phyloP scores from a whole-genome alignment of 1,284 basidiomycete genomes.

The Ustilago vetiveriae region DNA sequence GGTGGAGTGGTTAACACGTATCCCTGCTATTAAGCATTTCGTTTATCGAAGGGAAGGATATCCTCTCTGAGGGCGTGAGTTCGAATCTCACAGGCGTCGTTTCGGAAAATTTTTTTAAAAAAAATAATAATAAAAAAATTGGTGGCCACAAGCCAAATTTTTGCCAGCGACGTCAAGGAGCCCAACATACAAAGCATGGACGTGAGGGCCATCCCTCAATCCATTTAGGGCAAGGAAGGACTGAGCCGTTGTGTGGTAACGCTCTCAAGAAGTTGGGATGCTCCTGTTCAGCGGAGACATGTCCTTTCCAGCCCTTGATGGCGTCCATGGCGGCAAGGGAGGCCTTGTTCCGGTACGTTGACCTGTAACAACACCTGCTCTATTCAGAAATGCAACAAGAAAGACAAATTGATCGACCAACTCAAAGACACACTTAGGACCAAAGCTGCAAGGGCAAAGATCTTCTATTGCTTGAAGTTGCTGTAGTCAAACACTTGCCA shows the following conservation, averaged over 20 bases:
- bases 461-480: background rate
- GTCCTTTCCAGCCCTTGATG: background rate
- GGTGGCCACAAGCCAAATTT: constrained; percentile 1
- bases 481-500: constrained; percentile 13
- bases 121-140: no score
- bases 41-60: constrained; percentile 32
- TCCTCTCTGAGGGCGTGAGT: constrained; percentile 57
- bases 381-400: no score
- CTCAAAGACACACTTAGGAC: no score
- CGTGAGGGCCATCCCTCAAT: constrained; percentile 14
- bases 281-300: background rate
- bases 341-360: no score
- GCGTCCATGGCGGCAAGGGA: no score
- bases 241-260: background rate
- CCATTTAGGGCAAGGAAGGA: constrained; percentile 6
- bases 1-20: constrained; percentile 57
- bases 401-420: no score
- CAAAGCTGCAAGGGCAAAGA: constrained; percentile 20
- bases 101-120: no score
- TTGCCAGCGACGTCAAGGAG: constrained; percentile 16
- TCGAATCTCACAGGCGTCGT: constrained; percentile 55
- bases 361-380: no score
- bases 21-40: constrained; percentile 46
- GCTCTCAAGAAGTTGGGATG: constrained; percentile 6
- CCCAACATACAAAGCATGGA: constrained; percentile 1